Evolutionary conservation across 106 monocot genomes (phyloP).

Genomic region (Cymbidium sinense): DNA sequence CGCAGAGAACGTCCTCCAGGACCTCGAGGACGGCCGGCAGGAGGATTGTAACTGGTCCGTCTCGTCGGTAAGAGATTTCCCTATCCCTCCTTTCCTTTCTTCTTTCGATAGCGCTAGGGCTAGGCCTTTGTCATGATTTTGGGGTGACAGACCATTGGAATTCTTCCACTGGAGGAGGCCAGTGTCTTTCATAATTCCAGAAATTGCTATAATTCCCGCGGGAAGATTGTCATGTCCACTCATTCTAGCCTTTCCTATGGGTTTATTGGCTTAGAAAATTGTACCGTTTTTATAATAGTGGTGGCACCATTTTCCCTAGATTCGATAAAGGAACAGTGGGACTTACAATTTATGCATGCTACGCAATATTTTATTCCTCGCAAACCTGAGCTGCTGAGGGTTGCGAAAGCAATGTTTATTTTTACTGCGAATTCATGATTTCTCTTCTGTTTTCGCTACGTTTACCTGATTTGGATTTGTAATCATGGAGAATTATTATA

Average conservation of each 20-base stretch:
- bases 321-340: neutral
- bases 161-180: neutral
- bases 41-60: slow-evolving; percentile 59
- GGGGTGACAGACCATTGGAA: neutral
- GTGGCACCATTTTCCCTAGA: neutral
- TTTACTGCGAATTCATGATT: neutral
- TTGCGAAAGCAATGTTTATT: neutral
- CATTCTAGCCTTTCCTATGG: neutral
- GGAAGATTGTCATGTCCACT: neutral
- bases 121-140: neutral
- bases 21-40: slow-evolving; percentile 33
- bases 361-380: neutral
- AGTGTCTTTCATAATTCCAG: neutral
- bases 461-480: neutral
- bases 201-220: neutral
- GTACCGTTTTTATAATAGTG: neutral
- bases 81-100: neutral
- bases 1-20: slow-evolving; percentile 47
- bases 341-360: neutral
- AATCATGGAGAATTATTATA: neutral
- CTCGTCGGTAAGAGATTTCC: slow-evolving; percentile 40
- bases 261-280: neutral
- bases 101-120: neutral
- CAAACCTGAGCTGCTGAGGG: neutral
- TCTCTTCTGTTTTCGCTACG: neutral